Base-by-base conservation (phyloP, 192 early-diverging fungal species). In the Coemansia reversa region DNA sequence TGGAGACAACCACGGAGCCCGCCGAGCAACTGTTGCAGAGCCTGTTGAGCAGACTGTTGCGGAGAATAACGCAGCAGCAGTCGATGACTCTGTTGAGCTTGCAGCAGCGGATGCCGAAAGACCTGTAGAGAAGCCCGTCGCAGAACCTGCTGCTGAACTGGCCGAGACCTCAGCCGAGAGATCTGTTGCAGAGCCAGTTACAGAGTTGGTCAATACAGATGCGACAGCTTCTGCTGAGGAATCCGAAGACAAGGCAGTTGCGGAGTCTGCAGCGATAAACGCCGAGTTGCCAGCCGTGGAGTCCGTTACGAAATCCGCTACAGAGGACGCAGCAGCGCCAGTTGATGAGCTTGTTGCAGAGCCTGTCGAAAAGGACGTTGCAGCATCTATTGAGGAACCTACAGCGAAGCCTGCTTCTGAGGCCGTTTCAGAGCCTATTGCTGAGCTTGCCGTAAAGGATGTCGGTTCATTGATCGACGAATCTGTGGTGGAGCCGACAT, bases 381-480 rank as follows among this genome's bases (percentile, higher is more conserved):
- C 32, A 25, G 25, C 33, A n/a, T 5, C 32, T 5, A 52, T 23
- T 24, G 62, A 55, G 52, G 62, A 63, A n/a, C n/a, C n/a, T n/a
- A n/a, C n/a, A n/a, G n/a, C n/a, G n/a, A n/a, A n/a, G 25, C 51
- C 52, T 1, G 52, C 23, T 51, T 28, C 42, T n/a, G 19, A 5
- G 35, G 28, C 35, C 27, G 27, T 27, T 27, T 27, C 27, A 27
- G 27, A 27, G 27, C 27, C 27, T 1, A 19, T 27, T 25, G 24
- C 33, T 16, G 35, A 32, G 12, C 23, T 27, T 33, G 49, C 19
- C 18, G 45, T 29, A 8, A n/a, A n/a, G n/a, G n/a, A n/a, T n/a
- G n/a, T n/a, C n/a, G n/a, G n/a, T n/a, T n/a, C n/a, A n/a, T n/a
- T n/a, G n/a, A n/a, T n/a, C n/a, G n/a, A n/a, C n/a, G n/a, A n/a